Evolutionary conservation across 208 protist species (phyloP), one percentile per base, ranked within the genome.

Genomic region (Leishmania turanica): DNA sequence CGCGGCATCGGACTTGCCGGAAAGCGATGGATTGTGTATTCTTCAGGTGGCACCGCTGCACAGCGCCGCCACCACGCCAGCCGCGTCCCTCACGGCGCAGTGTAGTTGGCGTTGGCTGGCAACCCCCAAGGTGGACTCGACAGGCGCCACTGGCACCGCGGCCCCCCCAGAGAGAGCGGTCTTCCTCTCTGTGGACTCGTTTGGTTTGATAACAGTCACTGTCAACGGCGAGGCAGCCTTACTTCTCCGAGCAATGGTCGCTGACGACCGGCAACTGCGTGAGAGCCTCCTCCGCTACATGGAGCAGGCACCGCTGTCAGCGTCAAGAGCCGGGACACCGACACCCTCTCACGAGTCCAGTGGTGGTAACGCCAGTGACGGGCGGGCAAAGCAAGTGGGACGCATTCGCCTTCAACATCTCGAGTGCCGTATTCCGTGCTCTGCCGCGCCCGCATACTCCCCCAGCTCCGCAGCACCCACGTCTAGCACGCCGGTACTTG

Each of bases 51-150:
- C 11, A 73, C 72, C 72, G 24, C n/a, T 24, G 49, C 51, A 11
- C 15, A 76, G 17, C 47, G 21, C 69, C 45, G 21, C 69, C 45
- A 1, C 69, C 1, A 21, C 45, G 45, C 27, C 21, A 31, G 21
- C 24, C 40, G 66, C 49, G 4, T 75, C 72, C 7, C 34, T 77
- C 24, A 37, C 40, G 53, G 3, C 81, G 2, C 77, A 73, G 45
- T 85, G 75, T 66, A 70, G 81, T 13, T 85, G 81, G 81, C 77
- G 71, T 3, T 78, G 70, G 77, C 42, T 53, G 0, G 45, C 3
- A 7, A 34, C 49, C 17, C 66, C 7, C 21, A 40, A 34, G 21
- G 15, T 17, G 4, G 65, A 34, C 21, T 37, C 45, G 8, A n/a
- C 11, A n/a, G 13, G 69, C 2, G 40, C 37, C 45, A 42, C 69